Conservation (phyloP, 1,139 yeast genomes). For the Blastobotrys aristatus region DNA sequence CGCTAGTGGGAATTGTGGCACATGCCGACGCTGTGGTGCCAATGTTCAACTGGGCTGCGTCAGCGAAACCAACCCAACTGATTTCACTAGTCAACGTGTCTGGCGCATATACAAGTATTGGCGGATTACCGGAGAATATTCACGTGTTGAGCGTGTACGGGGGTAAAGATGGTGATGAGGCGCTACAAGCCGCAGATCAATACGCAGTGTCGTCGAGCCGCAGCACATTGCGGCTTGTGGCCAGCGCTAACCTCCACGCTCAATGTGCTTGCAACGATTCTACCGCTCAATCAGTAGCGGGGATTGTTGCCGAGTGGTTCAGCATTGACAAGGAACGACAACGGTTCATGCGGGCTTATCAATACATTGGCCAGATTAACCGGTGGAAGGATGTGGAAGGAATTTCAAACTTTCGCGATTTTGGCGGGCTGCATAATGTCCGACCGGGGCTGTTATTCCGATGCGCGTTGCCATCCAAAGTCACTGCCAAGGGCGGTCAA, state of each 20-base stretch:
- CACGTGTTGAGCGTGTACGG: slow-evolving; percentile 72
- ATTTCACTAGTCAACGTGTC: slow-evolving; percentile 60
- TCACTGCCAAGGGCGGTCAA: slow-evolving; percentile 43
- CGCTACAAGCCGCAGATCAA: slow-evolving; percentile 54
- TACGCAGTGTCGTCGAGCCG: slow-evolving; percentile 51
- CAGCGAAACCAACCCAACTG: slow-evolving; percentile 44
- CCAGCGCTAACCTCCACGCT: slow-evolving; percentile 76
- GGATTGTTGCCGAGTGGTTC: slow-evolving; percentile 12
- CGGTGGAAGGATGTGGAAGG: slow-evolving; percentile 67
- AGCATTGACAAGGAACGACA: slow-evolving; percentile 38
- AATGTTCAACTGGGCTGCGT: slow-evolving; percentile 63
- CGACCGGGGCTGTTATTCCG: slow-evolving; percentile 56
- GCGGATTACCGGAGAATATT: slow-evolving; percentile 37
- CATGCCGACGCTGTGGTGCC: slow-evolving; percentile 82
- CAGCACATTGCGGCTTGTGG: slow-evolving; percentile 55
- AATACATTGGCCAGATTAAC: slow-evolving; percentile 39
- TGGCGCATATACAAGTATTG: slow-evolving; percentile 50
- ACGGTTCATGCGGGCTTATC: slow-evolving; percentile 45
- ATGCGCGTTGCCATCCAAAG: slow-evolving; percentile 53
- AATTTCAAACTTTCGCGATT: slow-evolving; percentile 66
- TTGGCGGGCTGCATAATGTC: slow-evolving; percentile 67
- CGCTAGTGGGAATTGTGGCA: slow-evolving; percentile 51
- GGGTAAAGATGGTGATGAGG: slow-evolving; percentile 57
- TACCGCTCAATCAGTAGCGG: no score
- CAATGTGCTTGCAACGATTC: slow-evolving; percentile 46